These are phyloP conservation scores for Pythium rishiriense DNA, from an alignment of 352 stramenopile genomes.

Conservation along the genomic window DNA sequence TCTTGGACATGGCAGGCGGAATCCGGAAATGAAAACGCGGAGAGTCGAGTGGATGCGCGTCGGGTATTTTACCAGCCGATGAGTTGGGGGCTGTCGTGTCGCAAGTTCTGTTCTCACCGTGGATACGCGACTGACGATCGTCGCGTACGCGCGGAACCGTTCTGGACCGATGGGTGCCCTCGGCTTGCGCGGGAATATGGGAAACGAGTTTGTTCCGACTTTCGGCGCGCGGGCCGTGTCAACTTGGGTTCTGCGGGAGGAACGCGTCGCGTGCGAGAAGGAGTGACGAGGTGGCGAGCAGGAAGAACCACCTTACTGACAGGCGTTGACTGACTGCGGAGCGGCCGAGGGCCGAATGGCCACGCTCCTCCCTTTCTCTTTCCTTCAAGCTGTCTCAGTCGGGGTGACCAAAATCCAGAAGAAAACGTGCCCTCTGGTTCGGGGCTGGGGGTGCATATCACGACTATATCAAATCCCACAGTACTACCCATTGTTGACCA, in stretches of 20 bases:
- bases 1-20: slow-evolving; percentile 37
- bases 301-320: not conserved
- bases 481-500: too few species aligned
- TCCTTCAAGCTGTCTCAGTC: slow-evolving; percentile 11
- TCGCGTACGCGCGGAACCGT: slow-evolving; percentile 3
- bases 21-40: not conserved
- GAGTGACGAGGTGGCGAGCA: not conserved
- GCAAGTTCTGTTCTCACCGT: not conserved
- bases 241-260: slow-evolving; percentile 2
- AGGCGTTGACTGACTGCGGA: not conserved
- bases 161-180: slow-evolving; percentile 7
- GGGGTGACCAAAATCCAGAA: not conserved
- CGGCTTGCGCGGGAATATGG: not conserved
- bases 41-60: not conserved
- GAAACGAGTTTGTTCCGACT: not conserved
- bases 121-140: slow-evolving; percentile 4
- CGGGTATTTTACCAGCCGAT: not conserved
- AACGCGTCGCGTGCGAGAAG: not conserved
- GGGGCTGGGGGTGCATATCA: not conserved
- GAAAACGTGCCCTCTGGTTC: not conserved
- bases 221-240: not conserved
- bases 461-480: not conserved
- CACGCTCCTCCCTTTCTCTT: slow-evolving; percentile 2
- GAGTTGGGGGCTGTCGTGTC: not conserved
- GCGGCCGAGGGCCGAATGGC: not conserved